Conservation (phyloP, 1,139 yeast species). For the Pichia sp. region DNA sequence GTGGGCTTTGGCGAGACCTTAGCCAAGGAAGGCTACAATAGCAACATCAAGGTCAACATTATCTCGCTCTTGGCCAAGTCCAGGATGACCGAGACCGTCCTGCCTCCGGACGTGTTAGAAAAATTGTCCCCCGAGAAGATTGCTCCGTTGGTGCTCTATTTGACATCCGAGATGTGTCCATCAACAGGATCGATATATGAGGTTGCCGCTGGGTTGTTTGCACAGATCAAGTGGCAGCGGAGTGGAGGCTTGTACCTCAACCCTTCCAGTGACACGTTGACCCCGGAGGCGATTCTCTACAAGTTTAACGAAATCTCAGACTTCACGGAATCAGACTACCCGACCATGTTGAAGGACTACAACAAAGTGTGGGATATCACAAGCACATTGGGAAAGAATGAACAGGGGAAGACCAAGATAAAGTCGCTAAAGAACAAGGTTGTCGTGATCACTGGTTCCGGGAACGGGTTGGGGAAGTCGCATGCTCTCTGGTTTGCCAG, state of each 20-base stretch:
- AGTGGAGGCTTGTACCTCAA: conserved; percentile 81
- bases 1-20: conserved; percentile 91
- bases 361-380: conserved; percentile 50
- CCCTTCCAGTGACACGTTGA: conserved; percentile 64
- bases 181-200: conserved; percentile 78
- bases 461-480: conserved; percentile 90
- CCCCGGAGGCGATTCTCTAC: conserved; percentile 80
- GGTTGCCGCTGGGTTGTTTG: conserved; percentile 91
- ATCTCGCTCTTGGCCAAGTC: conserved; percentile 95
- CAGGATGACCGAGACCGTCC: conserved; percentile 88
- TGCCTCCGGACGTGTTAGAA: conserved; percentile 82
- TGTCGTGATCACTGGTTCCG: conserved; percentile 92
- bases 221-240: conserved; percentile 94
- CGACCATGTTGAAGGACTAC: conserved; percentile 60
- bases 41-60: conserved; percentile 78
- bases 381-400: conserved; percentile 48
- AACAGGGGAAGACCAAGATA: conserved; percentile 50
- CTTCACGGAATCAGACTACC: conserved; percentile 62
- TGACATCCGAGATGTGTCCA: conserved; percentile 58
- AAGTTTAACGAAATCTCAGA: conserved; percentile 62
- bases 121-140: conserved; percentile 82
- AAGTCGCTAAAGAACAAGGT: conserved; percentile 71
- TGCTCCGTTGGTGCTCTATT: conserved; percentile 81
- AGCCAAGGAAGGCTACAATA: conserved; percentile 87
- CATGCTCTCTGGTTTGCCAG: conserved; percentile 83